Evolutionary conservation across 495 filamentous ascomycete species (phyloP).

Genomic region (Penicillium antarcticum): DNA sequence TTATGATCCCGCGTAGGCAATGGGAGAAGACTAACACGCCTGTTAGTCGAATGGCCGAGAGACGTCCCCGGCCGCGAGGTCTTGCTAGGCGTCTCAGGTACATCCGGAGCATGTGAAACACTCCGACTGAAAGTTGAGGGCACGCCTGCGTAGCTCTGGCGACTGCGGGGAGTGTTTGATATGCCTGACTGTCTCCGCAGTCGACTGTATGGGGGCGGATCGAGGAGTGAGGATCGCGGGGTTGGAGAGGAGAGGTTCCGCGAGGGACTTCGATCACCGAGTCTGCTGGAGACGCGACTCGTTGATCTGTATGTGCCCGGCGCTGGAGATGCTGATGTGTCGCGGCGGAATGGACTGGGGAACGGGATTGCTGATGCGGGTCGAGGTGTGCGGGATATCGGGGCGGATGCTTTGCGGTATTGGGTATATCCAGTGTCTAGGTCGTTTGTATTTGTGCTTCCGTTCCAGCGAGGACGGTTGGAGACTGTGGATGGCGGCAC

Average conservation of each 20-base stretch:
- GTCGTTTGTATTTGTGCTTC: slow-evolving; percentile 65
- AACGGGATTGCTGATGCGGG: slow-evolving; percentile 38
- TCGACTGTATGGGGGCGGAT: slow-evolving; percentile 42
- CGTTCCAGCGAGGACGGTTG: slow-evolving; percentile 77
- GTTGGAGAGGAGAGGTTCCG: slow-evolving; percentile 32
- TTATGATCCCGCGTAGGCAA: slow-evolving; percentile 35
- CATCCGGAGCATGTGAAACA: slow-evolving; percentile 26
- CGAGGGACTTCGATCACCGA: slow-evolving; percentile 37
- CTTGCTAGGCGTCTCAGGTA: slow-evolving; percentile 32
- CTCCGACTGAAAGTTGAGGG: slow-evolving; percentile 33
- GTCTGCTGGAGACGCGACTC: slow-evolving; percentile 38
- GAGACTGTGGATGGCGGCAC: slow-evolving; percentile 38
- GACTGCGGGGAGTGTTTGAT: slow-evolving; percentile 34
- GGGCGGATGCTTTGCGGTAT: slow-evolving; percentile 50
- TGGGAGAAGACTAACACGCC: slow-evolving; percentile 50
- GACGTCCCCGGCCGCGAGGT: slow-evolving; percentile 40
- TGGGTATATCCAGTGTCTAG: slow-evolving; percentile 67
- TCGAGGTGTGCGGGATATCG: slow-evolving; percentile 28
- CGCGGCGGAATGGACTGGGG: slow-evolving; percentile 36
- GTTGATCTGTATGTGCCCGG: slow-evolving; percentile 24
- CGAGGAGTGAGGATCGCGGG: slow-evolving; percentile 28
- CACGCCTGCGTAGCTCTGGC: slow-evolving; percentile 40
- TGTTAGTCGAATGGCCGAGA: slow-evolving; percentile 41
- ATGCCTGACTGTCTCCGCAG: slow-evolving; percentile 32
- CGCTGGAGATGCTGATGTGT: slow-evolving; percentile 41